These are phyloP conservation scores for Aspergillus pseudoterreus DNA, from an alignment of 2,329 filamentous ascomycete genomes.

Conservation along the genomic window DNA sequence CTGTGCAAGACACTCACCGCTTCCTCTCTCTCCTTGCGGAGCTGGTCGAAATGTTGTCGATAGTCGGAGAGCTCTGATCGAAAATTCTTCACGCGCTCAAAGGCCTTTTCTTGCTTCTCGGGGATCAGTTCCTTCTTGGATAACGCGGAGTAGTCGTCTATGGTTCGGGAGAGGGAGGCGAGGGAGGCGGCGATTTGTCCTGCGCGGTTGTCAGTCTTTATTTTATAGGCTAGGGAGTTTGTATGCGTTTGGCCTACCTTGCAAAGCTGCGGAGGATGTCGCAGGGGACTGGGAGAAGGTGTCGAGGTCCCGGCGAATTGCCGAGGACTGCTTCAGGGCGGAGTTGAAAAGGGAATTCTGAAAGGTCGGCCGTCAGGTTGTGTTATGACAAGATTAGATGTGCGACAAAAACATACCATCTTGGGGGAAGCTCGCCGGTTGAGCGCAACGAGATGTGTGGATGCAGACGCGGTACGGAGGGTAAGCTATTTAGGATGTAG, in stretches of 20 bases:
- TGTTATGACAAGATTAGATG: neutral
- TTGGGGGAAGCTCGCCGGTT: neutral
- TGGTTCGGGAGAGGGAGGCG: conserved; percentile 77
- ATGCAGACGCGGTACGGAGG: neutral
- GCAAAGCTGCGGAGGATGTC: conserved; percentile 59
- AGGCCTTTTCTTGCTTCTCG: conserved; percentile 87
- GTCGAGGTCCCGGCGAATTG: conserved; percentile 72
- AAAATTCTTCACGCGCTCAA: conserved; percentile 81
- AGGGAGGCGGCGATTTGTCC: conserved; percentile 76
- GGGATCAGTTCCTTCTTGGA: conserved; percentile 85
- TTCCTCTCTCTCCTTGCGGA: conserved; percentile 77
- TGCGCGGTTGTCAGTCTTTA: conserved; percentile 35
- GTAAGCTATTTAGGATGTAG: neutral
- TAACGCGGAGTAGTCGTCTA: conserved; percentile 86
- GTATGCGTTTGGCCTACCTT: conserved; percentile 38
- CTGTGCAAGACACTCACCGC: conserved; percentile 42
- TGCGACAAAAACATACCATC: conserved; percentile 8
- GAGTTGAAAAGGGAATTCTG: conserved; percentile 84
- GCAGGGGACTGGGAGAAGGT: conserved; percentile 59
- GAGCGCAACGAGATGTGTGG: neutral
- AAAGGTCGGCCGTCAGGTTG: neutral
- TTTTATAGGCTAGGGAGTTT: too few relatives aligned
- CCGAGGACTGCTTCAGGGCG: conserved; percentile 77
- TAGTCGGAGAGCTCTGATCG: conserved; percentile 77
- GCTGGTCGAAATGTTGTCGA: conserved; percentile 68